phyloP scores from a whole-genome alignment of 2,329 filamentous ascomycete genomes.

The Aureobasidium mangrovei region DNA sequence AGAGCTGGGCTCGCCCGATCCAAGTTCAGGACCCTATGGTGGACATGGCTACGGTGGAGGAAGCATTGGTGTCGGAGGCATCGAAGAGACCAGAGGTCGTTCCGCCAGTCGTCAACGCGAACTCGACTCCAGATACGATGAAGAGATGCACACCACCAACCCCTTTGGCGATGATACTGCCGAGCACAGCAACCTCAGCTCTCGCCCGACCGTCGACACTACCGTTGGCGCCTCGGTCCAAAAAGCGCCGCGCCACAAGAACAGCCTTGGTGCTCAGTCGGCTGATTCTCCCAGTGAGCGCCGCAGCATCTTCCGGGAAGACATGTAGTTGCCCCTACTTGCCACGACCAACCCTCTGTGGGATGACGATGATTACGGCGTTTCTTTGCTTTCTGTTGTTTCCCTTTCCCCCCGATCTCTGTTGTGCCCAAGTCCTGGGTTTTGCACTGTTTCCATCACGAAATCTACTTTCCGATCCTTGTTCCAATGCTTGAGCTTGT shows the following conservation, averaged over 20 bases:
- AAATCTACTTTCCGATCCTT: background rate
- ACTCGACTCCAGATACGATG: conserved; percentile 37
- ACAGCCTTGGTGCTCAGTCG: conserved; percentile 26
- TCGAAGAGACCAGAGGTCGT: conserved; percentile 34
- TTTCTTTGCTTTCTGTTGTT: background rate
- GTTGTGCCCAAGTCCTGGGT: background rate
- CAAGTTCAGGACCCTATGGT: conserved; percentile 31
- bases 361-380: background rate
- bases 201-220: conserved; percentile 54
- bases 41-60: conserved; percentile 31
- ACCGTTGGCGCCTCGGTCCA: conserved; percentile 25
- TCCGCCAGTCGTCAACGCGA: conserved; percentile 42
- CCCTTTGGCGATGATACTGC: conserved; percentile 61
- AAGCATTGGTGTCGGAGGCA: conserved; percentile 7
- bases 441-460: background rate
- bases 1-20: conserved; percentile 53
- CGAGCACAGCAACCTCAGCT: conserved; percentile 59
- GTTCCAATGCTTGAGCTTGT: background rate
- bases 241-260: conserved; percentile 33
- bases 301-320: conserved; percentile 61
- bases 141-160: conserved; percentile 42
- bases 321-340: conserved; percentile 40
- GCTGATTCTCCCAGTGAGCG: conserved; percentile 57
- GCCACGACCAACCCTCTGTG: background rate
- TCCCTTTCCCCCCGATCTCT: background rate